phyloP scores from a whole-genome alignment of 805 yeast genomes.

The Lipomyces anomalus region DNA sequence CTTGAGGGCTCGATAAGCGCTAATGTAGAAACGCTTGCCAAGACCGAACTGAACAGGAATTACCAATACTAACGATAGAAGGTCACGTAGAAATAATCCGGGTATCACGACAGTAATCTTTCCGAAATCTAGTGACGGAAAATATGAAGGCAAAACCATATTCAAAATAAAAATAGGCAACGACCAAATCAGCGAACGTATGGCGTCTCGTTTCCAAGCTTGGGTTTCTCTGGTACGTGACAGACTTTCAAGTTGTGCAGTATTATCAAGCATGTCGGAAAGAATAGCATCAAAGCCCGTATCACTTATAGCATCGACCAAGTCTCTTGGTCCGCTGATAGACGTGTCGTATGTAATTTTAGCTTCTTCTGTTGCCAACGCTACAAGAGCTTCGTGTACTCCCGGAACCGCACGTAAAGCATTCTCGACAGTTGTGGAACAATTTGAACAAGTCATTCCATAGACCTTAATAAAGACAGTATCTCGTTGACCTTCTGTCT shows the following conservation, averaged over 20 bases:
- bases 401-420: constrained; percentile 45
- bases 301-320: constrained; percentile 49
- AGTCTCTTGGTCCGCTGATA: constrained; percentile 55
- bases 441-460: constrained; percentile 61
- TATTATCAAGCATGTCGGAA: constrained; percentile 42
- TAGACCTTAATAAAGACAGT: constrained; percentile 30
- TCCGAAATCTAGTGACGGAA: background rate
- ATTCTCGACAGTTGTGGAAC: constrained; percentile 46
- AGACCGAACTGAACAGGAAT: constrained; percentile 58
- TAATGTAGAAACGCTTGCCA: constrained; percentile 62
- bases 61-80: constrained; percentile 54
- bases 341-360: constrained; percentile 47
- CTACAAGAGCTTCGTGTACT: constrained; percentile 45
- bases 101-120: constrained; percentile 32
- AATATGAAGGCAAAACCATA: constrained; percentile 31
- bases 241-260: constrained; percentile 63
- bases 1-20: constrained; percentile 57
- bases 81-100: constrained; percentile 61
- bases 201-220: constrained; percentile 59
- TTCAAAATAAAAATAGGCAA: constrained; percentile 50
- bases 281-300: constrained; percentile 51
- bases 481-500: too few relatives aligned
- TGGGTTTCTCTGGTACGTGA: constrained; percentile 65
- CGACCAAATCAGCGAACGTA: constrained; percentile 51
- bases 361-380: constrained; percentile 52